Evolutionary conservation across 441 rosid genomes (phyloP).

Genomic region (Croton setiger): DNA sequence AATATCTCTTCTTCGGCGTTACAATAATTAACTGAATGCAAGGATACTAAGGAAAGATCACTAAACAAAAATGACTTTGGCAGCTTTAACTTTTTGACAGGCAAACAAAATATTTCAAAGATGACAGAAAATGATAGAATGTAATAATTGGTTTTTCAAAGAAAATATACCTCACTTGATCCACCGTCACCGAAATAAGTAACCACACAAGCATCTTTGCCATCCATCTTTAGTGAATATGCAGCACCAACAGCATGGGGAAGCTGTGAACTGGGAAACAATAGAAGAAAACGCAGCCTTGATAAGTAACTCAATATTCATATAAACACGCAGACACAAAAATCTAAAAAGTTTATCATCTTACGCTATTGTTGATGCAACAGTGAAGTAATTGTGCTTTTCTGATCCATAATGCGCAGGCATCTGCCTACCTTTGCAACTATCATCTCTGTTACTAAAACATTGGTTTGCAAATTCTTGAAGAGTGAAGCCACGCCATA

Average conservation of each 20-base stretch:
- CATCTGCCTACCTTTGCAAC: slow-evolving; percentile 94
- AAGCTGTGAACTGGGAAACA: slow-evolving; percentile 62
- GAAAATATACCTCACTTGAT: slow-evolving; percentile 66
- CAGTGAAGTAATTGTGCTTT: slow-evolving; percentile 73
- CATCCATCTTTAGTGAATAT: slow-evolving; percentile 86
- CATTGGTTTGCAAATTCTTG: slow-evolving; percentile 88
- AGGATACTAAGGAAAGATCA: not conserved
- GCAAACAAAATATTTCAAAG: not conserved
- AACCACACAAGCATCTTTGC: slow-evolving; percentile 64
- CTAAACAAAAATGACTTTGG: not conserved
- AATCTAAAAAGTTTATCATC: slow-evolving; percentile 19
- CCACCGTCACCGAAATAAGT: slow-evolving; percentile 85
- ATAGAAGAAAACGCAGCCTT: not conserved
- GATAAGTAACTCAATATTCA: not conserved
- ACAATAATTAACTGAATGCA: not conserved
- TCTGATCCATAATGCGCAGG: slow-evolving; percentile 89
- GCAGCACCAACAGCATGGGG: slow-evolving; percentile 98
- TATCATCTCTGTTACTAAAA: slow-evolving; percentile 63
- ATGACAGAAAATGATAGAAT: not conserved
- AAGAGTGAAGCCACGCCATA: slow-evolving; percentile 86
- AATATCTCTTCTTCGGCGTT: not conserved
- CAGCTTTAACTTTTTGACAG: not conserved
- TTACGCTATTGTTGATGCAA: slow-evolving; percentile 83
- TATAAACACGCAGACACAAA: not conserved
- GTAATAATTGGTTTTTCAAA: not conserved